Conservation (phyloP, 768 basidiomycete genomes). For the Boletus pseudopeckii region DNA sequence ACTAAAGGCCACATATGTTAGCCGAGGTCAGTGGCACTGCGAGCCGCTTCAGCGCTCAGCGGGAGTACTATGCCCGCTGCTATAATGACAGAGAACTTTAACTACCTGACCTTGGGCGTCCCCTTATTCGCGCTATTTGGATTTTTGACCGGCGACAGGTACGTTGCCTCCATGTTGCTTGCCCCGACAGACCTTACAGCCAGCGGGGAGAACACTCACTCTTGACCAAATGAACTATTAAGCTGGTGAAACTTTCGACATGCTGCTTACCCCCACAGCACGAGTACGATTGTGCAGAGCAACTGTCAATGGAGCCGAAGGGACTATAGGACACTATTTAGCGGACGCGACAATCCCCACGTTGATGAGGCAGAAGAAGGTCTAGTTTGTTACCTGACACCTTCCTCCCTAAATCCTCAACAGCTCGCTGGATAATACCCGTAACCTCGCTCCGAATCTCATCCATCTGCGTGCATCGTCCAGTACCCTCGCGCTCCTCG, state of each 20-base stretch:
- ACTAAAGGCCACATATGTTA: no score
- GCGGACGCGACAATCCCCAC: not conserved
- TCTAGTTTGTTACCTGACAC: constrained; percentile 42
- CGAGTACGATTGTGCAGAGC: not conserved
- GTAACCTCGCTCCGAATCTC: constrained; percentile 53
- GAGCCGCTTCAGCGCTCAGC: no score
- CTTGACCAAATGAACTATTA: not conserved
- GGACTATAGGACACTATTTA: not conserved
- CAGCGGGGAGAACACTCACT: not conserved
- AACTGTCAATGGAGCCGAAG: not conserved
- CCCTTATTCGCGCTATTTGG: not conserved
- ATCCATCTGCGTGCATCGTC: constrained; percentile 29
- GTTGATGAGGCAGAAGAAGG: not conserved
- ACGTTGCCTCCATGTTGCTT: not conserved
- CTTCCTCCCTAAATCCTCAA: constrained; percentile 51
- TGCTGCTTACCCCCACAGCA: not conserved
- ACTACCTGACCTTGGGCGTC: not conserved
- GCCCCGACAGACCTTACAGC: not conserved
- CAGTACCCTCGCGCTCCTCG: constrained; percentile 3
- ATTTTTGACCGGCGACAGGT: no score
- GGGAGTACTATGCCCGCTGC: no score
- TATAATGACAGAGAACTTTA: no score
- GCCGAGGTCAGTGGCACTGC: not conserved
- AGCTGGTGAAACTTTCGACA: not conserved
- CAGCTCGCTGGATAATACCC: constrained; percentile 47